Percentiles rank a stretch among this genome's conserved stretches.
These are phyloP conservation scores for Multifurca ochricompacta DNA, from an alignment of 768 basidiomycete species.

Conservation along the genomic window DNA sequence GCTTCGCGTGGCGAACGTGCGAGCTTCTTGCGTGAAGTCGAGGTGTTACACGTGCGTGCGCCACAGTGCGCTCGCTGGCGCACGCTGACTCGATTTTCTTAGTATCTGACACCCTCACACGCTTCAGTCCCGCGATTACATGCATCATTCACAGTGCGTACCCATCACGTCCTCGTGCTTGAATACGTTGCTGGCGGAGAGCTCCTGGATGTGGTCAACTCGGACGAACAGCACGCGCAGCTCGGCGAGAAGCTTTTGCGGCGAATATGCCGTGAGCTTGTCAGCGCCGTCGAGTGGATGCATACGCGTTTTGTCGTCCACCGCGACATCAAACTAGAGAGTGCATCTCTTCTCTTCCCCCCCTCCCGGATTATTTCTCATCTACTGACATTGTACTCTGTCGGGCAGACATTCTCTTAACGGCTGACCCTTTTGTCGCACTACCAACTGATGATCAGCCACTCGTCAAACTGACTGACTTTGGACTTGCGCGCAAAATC, in stretches of 20 bases:
- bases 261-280: constrained; percentile 70
- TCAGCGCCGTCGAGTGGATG: constrained; percentile 78
- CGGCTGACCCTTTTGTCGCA: constrained; percentile 34
- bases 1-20: constrained; percentile 16
- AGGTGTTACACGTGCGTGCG: constrained; percentile 15
- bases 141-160: constrained; percentile 54
- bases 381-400: background rate
- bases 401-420: constrained; percentile 64
- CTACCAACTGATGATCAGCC: constrained; percentile 28
- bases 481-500: constrained; percentile 83
- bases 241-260: constrained; percentile 44
- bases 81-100: background rate
- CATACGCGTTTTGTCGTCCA: constrained; percentile 81
- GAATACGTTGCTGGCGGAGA: constrained; percentile 76
- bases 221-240: constrained; percentile 32
- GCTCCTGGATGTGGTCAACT: constrained; percentile 67
- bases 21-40: constrained; percentile 19
- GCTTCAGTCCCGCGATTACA: constrained; percentile 66
- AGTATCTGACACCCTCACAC: constrained; percentile 71
- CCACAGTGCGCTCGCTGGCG: background rate
- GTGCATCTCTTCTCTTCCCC: constrained; percentile 35
- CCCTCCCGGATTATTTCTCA: background rate
- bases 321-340: constrained; percentile 85
- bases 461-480: constrained; percentile 79
- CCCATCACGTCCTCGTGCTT: constrained; percentile 72